Evolutionary conservation across 768 basidiomycete genomes (phyloP).

Genomic region (Royoungia palumana): DNA sequence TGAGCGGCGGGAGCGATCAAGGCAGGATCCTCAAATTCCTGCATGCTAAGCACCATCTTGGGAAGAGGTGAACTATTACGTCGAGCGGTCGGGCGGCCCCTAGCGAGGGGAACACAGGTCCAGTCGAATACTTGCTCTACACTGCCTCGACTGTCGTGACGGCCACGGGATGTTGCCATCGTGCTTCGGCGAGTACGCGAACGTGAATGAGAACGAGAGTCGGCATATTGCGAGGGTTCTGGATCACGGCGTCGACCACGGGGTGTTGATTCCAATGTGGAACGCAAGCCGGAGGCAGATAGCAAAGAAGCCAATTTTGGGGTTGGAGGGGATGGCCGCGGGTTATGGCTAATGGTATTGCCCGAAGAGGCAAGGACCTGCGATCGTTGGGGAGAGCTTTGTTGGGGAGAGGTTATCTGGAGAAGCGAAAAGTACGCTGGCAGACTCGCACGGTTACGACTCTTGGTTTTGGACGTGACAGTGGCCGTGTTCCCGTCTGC

Average conservation of each 20-base stretch:
- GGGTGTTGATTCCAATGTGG: conserved; percentile 42
- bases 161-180: conserved; percentile 9
- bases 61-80: conserved; percentile 60
- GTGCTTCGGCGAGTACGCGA: conserved; percentile 32
- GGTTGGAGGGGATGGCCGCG: conserved; percentile 57
- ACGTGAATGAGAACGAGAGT: conserved; percentile 42
- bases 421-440: conserved; percentile 76
- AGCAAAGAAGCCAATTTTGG: conserved; percentile 45
- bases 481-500: conserved; percentile 25
- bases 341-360: conserved; percentile 34
- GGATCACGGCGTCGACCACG: conserved; percentile 51
- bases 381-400: conserved; percentile 39
- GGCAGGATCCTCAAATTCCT: conserved; percentile 32
- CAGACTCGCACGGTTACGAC: conserved; percentile 67
- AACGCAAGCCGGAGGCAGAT: conserved; percentile 33
- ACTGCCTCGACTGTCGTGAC: conserved; percentile 31
- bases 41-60: conserved; percentile 40
- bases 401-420: conserved; percentile 47
- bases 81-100: conserved; percentile 47
- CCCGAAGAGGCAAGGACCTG: conserved; percentile 42
- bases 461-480: conserved; percentile 40
- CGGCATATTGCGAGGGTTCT: conserved; percentile 31
- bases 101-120: conserved; percentile 39
- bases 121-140: conserved; percentile 48
- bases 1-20: conserved; percentile 20